A percentile compares a stretch with the other conserved stretches of the same genome.
Conservation (phyloP, 2,329 filamentous ascomycete genomes). For the Fusarium neocosmosporiellum region DNA sequence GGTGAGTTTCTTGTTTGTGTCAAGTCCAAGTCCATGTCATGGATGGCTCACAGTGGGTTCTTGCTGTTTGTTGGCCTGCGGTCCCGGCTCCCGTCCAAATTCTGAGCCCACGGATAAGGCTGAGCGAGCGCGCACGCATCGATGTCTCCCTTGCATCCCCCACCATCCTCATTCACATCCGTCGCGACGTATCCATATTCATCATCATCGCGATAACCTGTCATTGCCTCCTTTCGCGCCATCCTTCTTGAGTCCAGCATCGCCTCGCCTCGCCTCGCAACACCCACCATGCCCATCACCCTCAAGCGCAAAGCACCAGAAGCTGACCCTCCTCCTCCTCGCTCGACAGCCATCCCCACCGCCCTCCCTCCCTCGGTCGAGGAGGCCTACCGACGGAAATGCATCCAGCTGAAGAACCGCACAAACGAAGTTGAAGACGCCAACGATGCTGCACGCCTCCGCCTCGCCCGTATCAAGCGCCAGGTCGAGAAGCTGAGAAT, state of each 20-base stretch:
- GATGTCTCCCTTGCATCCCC: conserved; percentile 29
- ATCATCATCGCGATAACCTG: conserved; percentile 1
- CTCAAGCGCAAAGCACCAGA: conserved; percentile 51
- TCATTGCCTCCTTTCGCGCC: conserved; percentile 2
- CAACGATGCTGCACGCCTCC: conserved; percentile 84
- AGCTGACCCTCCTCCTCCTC: conserved; percentile 48
- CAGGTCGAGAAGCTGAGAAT: conserved; percentile 93
- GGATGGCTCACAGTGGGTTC: conserved; percentile 26
- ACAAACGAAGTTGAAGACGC: conserved; percentile 92
- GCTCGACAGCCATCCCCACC: conserved; percentile 62
- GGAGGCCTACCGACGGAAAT: conserved; percentile 95
- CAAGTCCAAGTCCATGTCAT: conserved; percentile 4
- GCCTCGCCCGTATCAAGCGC: conserved; percentile 82
- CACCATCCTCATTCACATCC: conserved; percentile 7
- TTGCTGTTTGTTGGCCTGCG: conserved; percentile 26
- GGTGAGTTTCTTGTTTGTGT: conserved; percentile 26
- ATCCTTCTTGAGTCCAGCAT: conserved; percentile 3
- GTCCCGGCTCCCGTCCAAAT: conserved; percentile 16
- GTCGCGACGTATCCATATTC: background rate
- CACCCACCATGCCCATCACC: conserved; percentile 46
- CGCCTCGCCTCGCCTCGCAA: conserved; percentile 6
- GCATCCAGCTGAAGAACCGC: conserved; percentile 91
- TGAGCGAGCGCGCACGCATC: conserved; percentile 7
- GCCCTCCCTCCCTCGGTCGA: conserved; percentile 89
- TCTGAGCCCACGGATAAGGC: conserved; percentile 24